Percentiles rank a stretch among this genome's conserved stretches.
These are phyloP conservation scores for Sutorius australiensis DNA, from an alignment of 768 basidiomycete genomes.

Conservation along the genomic window DNA sequence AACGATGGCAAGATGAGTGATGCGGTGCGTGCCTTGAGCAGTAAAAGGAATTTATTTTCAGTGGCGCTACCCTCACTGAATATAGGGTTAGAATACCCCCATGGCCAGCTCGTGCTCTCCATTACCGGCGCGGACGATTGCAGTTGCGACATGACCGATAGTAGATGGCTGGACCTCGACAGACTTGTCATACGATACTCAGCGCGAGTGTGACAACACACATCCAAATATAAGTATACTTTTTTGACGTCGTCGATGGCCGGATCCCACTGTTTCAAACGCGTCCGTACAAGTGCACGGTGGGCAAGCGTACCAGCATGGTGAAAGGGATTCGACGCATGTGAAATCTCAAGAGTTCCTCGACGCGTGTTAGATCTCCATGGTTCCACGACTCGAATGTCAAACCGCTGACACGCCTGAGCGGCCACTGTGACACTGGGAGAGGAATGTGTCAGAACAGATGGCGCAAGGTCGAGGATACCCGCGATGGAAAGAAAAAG, in stretches of 20 bases:
- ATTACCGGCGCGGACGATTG: background rate
- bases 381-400: slow-evolving; percentile 1
- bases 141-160: slow-evolving; percentile 6
- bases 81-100: no score
- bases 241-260: slow-evolving; percentile 1
- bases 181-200: background rate
- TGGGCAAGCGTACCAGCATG: background rate
- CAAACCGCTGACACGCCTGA: background rate
- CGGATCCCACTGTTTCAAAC: background rate
- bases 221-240: background rate
- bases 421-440: background rate
- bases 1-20: background rate
- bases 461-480: background rate
- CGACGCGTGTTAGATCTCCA: background rate
- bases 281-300: background rate
- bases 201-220: background rate
- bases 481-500: background rate
- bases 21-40: no score
- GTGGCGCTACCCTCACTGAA: no score
- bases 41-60: no score
- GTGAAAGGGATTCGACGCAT: background rate
- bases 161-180: slow-evolving; percentile 1
- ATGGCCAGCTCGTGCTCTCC: background rate
- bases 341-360: slow-evolving; percentile 1
- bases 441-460: background rate